Evolutionary conservation across 768 basidiomycete genomes (phyloP).

Genomic region (Pisolithus sp.): DNA sequence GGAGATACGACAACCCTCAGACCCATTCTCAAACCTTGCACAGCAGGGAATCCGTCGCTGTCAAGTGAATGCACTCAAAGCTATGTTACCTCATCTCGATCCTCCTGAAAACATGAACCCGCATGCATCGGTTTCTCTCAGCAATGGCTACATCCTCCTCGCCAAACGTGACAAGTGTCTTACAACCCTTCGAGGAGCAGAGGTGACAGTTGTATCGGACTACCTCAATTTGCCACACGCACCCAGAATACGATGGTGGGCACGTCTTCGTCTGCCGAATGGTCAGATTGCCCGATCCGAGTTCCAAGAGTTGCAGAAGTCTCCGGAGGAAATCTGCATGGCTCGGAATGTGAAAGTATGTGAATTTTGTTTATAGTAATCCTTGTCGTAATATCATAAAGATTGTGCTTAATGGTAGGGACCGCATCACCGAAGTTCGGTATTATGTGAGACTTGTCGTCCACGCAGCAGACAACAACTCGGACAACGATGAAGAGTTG

Average conservation of each 20-base stretch:
- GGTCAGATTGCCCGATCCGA: background rate
- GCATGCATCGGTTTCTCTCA: background rate
- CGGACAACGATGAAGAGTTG: background rate
- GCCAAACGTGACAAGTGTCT: background rate
- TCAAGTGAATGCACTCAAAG: constrained; percentile 13
- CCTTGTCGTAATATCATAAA: background rate
- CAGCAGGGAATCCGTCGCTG: constrained; percentile 15
- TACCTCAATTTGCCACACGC: background rate
- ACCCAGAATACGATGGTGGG: background rate
- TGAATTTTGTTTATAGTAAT: background rate
- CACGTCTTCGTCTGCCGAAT: background rate
- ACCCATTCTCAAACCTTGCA: constrained; percentile 23
- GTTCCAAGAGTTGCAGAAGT: background rate
- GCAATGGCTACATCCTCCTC: background rate
- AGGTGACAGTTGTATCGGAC: background rate
- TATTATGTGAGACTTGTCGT: background rate
- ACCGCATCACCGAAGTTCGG: background rate
- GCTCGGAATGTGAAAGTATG: background rate
- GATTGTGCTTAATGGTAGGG: background rate
- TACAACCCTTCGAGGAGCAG: background rate
- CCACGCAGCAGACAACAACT: background rate
- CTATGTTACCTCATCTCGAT: constrained; percentile 9
- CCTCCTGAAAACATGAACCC: background rate
- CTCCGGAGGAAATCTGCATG: background rate
- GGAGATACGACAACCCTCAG: constrained; percentile 19